Percentiles rank a stretch among this genome's conserved stretches.
Evolutionary conservation across 441 rosid genomes (phyloP).

Genomic region (Populus trichocarpa): DNA sequence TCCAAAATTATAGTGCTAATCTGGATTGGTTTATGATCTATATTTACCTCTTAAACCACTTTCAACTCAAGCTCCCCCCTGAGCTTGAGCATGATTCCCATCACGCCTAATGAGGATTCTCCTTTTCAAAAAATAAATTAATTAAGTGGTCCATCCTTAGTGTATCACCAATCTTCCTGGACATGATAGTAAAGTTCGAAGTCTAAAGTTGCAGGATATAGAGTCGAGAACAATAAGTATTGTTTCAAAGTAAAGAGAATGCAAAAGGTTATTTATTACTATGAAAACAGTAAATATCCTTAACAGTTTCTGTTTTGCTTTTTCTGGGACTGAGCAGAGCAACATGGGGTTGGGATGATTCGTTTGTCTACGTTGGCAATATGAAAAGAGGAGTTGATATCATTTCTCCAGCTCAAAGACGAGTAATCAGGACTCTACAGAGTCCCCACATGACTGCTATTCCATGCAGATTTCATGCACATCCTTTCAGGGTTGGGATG

Average conservation of each 20-base stretch:
- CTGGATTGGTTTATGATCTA: background rate
- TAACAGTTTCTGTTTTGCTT: background rate
- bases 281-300: background rate
- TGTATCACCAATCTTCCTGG: background rate
- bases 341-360: conserved; percentile 94
- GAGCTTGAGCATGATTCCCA: background rate
- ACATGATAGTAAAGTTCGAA: background rate
- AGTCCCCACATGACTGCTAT: conserved; percentile 50
- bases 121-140: background rate
- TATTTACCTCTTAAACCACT: background rate
- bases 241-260: background rate
- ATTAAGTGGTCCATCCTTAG: background rate
- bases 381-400: conserved; percentile 64
- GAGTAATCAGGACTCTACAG: conserved; percentile 35
- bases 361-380: conserved; percentile 56
- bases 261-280: background rate
- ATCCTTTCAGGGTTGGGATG: conserved; percentile 61
- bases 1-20: background rate
- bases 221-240: background rate
- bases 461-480: conserved; percentile 61
- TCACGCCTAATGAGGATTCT: background rate
- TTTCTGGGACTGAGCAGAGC: conserved; percentile 40
- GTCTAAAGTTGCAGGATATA: background rate
- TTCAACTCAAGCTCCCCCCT: background rate
- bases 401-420: conserved; percentile 35